Evolutionary conservation across 345 rosid species (phyloP), one percentile per base, ranked within the genome.

Genomic region (Citrus mangshanensis): DNA sequence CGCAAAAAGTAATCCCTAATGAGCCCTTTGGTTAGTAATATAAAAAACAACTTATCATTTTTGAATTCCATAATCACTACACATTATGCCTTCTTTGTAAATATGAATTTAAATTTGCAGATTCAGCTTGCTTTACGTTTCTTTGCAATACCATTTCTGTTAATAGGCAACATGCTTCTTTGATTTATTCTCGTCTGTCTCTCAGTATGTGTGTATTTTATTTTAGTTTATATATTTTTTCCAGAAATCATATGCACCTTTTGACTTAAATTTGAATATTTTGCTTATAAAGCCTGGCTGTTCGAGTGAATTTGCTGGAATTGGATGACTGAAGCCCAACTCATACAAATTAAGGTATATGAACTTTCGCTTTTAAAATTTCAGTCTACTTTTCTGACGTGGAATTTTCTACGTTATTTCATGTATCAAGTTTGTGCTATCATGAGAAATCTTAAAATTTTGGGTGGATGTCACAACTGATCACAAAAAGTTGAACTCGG

Each of bases 281-380:
- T 77, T 85, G 73, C 78, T 54, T 69, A n/a, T 85, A 55, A 80
- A 95, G 97, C 98, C 99, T 84, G 98, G 98, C 71, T 95, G 98
- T 86, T 92, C 96, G 21, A 93, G 91, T 83, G 96, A 95, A 89
- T 86, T 95, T 58, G 83, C 97, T 81, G 93, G 90, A 70, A 84
- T 86, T 59, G 85, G 76, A 79, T 87, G 60, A 73, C 84, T 18
- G 88, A 89, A 83, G 93, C 90, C 46, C 95, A 92, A 77, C 95
- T 93, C 77, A 81, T 93, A 81, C 92, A 88, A 71, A 90, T 95
- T 70, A 95, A 91, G 99, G 99, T 92, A 79, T 42, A 4, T 72
- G 18, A 65, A 67, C 51, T 46, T 70, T 38, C 30, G 1, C n/a
- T 46, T 30, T 59, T 49, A 16, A 72, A 19, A 71, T 67, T 54